These are phyloP conservation scores for Atalantia buxifolia DNA, from an alignment of 345 rosid genomes.

Conservation along the genomic window DNA sequence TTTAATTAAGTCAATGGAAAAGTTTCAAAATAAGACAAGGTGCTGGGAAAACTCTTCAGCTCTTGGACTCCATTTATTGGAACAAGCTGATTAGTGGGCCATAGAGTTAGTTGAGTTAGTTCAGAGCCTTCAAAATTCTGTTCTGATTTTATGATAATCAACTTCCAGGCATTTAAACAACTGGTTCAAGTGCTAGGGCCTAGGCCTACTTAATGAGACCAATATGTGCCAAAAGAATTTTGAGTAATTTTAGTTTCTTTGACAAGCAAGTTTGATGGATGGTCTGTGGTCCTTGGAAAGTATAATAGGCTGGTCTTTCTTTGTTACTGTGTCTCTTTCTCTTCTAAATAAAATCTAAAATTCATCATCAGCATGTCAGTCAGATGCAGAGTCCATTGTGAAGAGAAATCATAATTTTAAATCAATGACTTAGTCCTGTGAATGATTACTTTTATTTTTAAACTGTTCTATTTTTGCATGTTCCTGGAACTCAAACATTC, in stretches of 20 bases:
- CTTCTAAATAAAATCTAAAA: neutral
- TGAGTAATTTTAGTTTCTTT: neutral
- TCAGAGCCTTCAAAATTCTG: neutral
- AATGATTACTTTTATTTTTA: too few species aligned
- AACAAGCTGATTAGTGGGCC: neutral
- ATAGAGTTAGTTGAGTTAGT: neutral
- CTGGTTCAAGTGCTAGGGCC: neutral
- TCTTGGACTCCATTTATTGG: neutral
- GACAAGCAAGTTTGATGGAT: neutral
- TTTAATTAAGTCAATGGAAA: neutral
- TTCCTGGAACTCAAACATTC: conserved; percentile 2
- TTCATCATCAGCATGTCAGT: neutral
- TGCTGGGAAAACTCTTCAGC: neutral
- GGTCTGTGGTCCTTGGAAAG: neutral
- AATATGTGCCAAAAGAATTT: neutral
- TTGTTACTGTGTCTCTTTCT: neutral
- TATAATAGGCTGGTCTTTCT: neutral
- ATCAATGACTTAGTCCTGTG: too few species aligned
- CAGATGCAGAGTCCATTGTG: neutral
- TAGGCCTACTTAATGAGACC: neutral
- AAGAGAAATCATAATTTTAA: neutral
- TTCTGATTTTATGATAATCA: neutral
- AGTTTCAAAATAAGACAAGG: neutral
- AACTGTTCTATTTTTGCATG: neutral
- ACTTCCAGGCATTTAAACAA: neutral